Base-by-base conservation (phyloP, 352 stramenopile genomes). In the Globisporangium ultimum region DNA sequence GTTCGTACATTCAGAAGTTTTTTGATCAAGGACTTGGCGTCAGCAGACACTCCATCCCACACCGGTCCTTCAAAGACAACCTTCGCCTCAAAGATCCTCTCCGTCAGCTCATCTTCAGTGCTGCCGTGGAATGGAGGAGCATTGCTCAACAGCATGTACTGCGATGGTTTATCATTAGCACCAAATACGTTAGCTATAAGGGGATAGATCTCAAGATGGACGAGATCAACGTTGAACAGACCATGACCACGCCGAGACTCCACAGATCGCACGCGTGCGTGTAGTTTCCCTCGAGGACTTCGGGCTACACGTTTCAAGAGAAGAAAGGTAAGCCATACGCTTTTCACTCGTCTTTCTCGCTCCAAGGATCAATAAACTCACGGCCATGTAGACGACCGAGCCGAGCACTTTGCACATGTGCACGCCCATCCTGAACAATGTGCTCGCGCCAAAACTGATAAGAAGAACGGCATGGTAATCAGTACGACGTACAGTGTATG, bases 131-230 rank as follows among this genome's bases (percentile, higher is more conserved):
- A 93, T 4, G 84, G 84, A 14, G 76, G 65, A 55, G 73, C 76
- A 67, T 91, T 91, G 73, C 80, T 91, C 49, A 93, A 64, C 22
- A 93, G 72, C 84, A 91, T 93, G 63, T 83, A 93, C 83, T 91
- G 48, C 14, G 24, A 5, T 32, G 24, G 24, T 32, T 2, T 5
- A 32, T 32, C 24, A 5, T 5, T 6, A 5, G 5, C 24, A 32
- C 5, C 2, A 41, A 43, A 22, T 45, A 34, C 5, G 42, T 50
- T 17, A 40, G 38, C 36, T 55, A 17, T 2, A 32, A 32, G 2
- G 24, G 24, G 24, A 32, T 5, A 32, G 24, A 32, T 32, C 24
- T 32, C 24, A 32, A 32, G 24, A 5, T 32, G 24, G 24, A 32
- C 24, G 24, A 32, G 24, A 32, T 32, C 2, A 11, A 24, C 14